These are phyloP conservation scores for Hypoxylon intermedium DNA, from an alignment of 495 filamentous ascomycete genomes.

Conservation along the genomic window DNA sequence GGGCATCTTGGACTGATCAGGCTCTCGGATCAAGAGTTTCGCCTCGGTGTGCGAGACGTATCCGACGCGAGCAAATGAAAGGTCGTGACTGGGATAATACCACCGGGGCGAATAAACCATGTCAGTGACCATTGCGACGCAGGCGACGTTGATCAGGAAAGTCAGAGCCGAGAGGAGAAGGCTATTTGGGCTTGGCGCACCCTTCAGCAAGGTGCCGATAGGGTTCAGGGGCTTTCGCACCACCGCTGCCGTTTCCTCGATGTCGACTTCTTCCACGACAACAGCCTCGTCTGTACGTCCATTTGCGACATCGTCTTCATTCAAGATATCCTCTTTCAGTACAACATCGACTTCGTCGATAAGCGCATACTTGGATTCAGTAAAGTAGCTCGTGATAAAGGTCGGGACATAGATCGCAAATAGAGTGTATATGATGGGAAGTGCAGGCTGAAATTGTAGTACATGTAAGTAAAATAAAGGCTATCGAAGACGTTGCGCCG, in stretches of 20 bases:
- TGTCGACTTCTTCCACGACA: conserved; percentile 55
- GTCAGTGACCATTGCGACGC: conserved; percentile 73
- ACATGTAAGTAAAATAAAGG: too few species aligned
- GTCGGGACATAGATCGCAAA: conserved; percentile 76
- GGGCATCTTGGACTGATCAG: conserved; percentile 74
- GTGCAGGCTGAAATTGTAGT: conserved; percentile 58
- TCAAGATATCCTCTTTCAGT: conserved; percentile 58
- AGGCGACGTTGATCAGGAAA: conserved; percentile 70
- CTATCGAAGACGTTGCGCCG: not conserved
- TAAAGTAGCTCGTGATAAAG: conserved; percentile 65
- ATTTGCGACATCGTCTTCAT: conserved; percentile 40
- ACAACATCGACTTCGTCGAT: conserved; percentile 68
- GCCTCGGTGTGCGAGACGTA: conserved; percentile 84
- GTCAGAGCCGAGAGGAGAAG: conserved; percentile 65
- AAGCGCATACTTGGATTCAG: conserved; percentile 65
- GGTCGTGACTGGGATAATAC: conserved; percentile 71
- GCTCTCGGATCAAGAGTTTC: conserved; percentile 83
- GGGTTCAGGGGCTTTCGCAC: conserved; percentile 51
- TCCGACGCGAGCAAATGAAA: conserved; percentile 83
- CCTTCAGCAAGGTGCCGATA: conserved; percentile 73
- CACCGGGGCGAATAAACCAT: conserved; percentile 72
- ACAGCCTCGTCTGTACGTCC: conserved; percentile 42
- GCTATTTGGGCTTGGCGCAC: conserved; percentile 72
- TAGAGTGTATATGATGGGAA: conserved; percentile 70
- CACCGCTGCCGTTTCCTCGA: conserved; percentile 58